Base-by-base conservation (phyloP, 208 protist species). In the Acanthamoeba castellanii region DNA sequence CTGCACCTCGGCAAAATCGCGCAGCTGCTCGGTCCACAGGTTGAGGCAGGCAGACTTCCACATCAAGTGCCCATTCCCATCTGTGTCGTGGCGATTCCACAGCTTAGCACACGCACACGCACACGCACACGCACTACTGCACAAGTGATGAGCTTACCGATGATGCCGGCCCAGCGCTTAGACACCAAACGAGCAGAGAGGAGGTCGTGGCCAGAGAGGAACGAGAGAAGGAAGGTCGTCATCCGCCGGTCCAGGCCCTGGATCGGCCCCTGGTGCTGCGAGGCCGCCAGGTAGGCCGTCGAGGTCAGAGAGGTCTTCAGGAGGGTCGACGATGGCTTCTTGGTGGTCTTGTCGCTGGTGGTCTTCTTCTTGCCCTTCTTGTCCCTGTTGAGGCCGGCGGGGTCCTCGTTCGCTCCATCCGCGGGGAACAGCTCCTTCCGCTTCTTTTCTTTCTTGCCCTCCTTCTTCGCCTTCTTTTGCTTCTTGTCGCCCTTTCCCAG, bases 161-260 rank as follows among this genome's bases (percentile, higher is more conserved):
- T 64, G 81, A 88, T 37, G 81, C 32, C 6, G 14, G 27, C 32
- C 81, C 81, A 88, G 18, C 18, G 14, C 42, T 64, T 57, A 0
- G 47, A 88, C 7, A 88, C 81, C 7, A 64, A 14, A 34, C 42
- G 22, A 3, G 81, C 81, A 9, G 81, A 88, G 25, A 88, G n/a
- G 81, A 88, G 81, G 50, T 88, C 81, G n/a, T 64, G 30, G 14
- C 81, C 81, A n/a, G 81, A 42, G 27, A 88, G 81, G 81, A 64
- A 88, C 32, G 50, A 66, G 6, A 88, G 50, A 11, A 88, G n/a
- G 81, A 64, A 88, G 30, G 81, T 37, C 27, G 30, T 27, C 81
- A 88, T 88, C 30, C 13, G 7, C 14, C n/a, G 5, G 30, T 88
- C 76, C 7, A 85, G 76, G 22, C n/a, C 20, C 13, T 85, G 76